Evolutionary conservation across 441 rosid genomes (phyloP), one percentile per base, ranked within the genome.

Genomic region (Kokia cookei): DNA sequence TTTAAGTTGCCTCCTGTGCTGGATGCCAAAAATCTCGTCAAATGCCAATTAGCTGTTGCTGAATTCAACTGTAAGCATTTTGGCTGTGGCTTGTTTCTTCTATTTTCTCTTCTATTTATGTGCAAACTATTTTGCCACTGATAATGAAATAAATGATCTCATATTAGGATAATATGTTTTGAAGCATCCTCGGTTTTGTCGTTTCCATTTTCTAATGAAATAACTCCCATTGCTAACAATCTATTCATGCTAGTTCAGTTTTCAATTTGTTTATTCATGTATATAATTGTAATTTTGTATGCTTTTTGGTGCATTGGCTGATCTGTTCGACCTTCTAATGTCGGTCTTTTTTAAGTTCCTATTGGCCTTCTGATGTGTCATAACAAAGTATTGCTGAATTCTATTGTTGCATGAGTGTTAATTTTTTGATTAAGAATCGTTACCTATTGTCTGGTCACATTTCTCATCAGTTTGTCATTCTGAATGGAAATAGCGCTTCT

Each of bases 11-110:
- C 93, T 71, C 62, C 80, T 53, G 76, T 73, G 76, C 72, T 83
- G 78, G 94, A 89, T 83, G 78, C 73, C 50, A 82, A 78, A 82
- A 82, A 69, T 70, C 90, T 93, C 51, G 85, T 96, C 69, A 93
- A 93, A 86, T 84, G 89, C 86, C 98, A 96, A 77, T 76, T 96
- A 78, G 97, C 86, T 64, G 81, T 91, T 84, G 91, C 90, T 59
- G 73, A 82, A 76, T 86, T 80, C 78, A 77, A 78, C 79, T 73
- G 97, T 93, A 79, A 83, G 88, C 67, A 67, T 60, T 67, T 71
- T 61, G 13, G 60, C 64, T 51, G 69, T 35, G 59, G 10, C 15
- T 27, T 69, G 60, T 61, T n/a, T 17, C 37, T 19, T 51, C 11
- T 57, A 26, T 22, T 7, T 71, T 42, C 57, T 64, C 69, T 65